These are phyloP conservation scores for Zymoseptoria crescenta DNA, from an alignment of 2,329 filamentous ascomycete species.

Conservation along the genomic window DNA sequence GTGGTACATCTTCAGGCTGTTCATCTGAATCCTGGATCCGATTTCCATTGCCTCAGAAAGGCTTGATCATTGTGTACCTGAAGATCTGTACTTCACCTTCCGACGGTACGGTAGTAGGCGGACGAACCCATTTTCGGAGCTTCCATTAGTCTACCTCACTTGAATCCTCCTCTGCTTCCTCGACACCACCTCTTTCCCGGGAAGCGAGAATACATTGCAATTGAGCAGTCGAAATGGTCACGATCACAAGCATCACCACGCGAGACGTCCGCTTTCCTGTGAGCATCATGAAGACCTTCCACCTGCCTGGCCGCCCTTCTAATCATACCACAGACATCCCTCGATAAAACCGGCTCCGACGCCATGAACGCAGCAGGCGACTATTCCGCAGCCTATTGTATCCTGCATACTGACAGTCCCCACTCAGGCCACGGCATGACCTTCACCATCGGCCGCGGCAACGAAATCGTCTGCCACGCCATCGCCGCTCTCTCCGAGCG, in stretches of 20 bases:
- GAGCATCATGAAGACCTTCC: conserved; percentile 11
- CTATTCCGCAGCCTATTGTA: conserved; percentile 92
- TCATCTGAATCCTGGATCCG: too few species aligned
- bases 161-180: too few species aligned
- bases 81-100: background rate
- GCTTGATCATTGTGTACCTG: background rate
- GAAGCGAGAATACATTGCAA: background rate
- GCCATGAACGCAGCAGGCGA: conserved; percentile 93
- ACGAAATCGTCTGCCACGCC: conserved; percentile 83
- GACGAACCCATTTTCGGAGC: background rate
- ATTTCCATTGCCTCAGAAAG: background rate
- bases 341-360: conserved; percentile 93
- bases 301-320: background rate
- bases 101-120: background rate
- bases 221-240: conserved; percentile 33
- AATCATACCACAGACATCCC: conserved; percentile 55
- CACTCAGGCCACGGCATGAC: conserved; percentile 73
- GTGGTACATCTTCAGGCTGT: background rate
- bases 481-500: conserved; percentile 72
- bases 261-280: conserved; percentile 45
- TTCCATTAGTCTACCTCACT: background rate
- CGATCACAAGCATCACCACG: conserved; percentile 39
- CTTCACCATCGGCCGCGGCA: conserved; percentile 81
- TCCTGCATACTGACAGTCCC: conserved; percentile 69
- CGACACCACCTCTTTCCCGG: too few species aligned